Base-by-base conservation (phyloP, 1,284 basidiomycete genomes). In the Rhodotorula sp. region DNA sequence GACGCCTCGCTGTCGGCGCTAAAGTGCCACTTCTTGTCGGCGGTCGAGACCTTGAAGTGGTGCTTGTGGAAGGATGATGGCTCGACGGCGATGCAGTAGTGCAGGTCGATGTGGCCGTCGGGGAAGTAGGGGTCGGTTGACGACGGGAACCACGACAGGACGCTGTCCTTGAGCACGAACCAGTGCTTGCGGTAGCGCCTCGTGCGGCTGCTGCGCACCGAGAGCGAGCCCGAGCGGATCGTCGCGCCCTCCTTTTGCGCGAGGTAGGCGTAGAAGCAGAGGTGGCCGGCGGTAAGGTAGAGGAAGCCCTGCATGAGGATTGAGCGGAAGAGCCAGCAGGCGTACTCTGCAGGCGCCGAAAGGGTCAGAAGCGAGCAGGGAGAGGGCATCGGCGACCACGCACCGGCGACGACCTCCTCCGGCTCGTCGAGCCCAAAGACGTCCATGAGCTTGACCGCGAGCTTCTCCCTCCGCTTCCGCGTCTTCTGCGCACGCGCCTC, bases 211-310 rank as follows among this genome's bases (percentile, higher is more conserved):
- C 73, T 73, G 9, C 78, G 70, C 19, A 73, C 72, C 9, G 73
- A 75, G 1, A 77, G 59, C 9, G 70, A 68, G 60, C 89, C 89
- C 0, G 91, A 88, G 78, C 90, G 92, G 1, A 94, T 84, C 3
- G 67, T 67, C 84, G 92, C 89, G 78, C 93, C 90, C 90, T 95
- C 92, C 84, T 89, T 85, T 27, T 88, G 85, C 12, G 92, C 91
- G 86, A 99, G 89, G 80, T 96, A 93, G 0, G 96, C 96, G 81
- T 97, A 98, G 84, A 98, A 99, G 83, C 95, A 97, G 42, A 98
- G 82, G 79, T 96, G 91, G 7, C 89, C 88, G 75, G 90, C 91
- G 3, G 96, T 97, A 57, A 98, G 85, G 81, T 96, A 99, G 87
- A 98, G 91, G 81, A 96, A 97, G 23, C 95, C 95, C 82, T 98